A percentile compares a stretch with the other conserved stretches of the same genome.
phyloP scores from a whole-genome alignment of 2,329 filamentous ascomycete species.

The Penicillium italicum region DNA sequence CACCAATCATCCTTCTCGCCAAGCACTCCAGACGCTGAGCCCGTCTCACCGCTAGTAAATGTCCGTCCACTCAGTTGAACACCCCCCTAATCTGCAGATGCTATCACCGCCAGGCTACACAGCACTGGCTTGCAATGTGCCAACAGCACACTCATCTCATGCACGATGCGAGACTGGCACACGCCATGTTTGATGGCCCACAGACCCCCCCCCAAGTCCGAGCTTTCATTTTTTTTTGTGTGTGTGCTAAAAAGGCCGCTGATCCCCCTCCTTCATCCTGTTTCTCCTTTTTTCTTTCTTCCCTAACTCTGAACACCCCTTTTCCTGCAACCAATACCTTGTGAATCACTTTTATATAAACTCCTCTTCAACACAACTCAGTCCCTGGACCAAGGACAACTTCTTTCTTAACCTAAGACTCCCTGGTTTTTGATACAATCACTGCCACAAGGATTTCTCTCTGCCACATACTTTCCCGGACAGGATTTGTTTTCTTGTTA shows the following conservation, averaged over 20 bases:
- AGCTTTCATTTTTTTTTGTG: constrained; percentile 14
- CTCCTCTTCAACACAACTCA: background rate
- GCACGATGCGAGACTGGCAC: constrained; percentile 23
- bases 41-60: constrained; percentile 25
- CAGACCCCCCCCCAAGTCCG: constrained; percentile 12
- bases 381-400: constrained; percentile 17
- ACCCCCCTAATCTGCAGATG: constrained; percentile 14
- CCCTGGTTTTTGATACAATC: constrained; percentile 24
- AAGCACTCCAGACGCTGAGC: constrained; percentile 15
- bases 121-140: constrained; percentile 20
- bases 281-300: constrained; percentile 14
- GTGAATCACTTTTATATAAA: constrained; percentile 1
- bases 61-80: constrained; percentile 21
- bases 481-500: constrained; percentile 35
- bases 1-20: constrained; percentile 22
- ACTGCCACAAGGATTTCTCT: constrained; percentile 29
- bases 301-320: constrained; percentile 19
- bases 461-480: constrained; percentile 29
- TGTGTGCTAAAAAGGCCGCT: constrained; percentile 24
- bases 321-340: constrained; percentile 3
- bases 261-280: constrained; percentile 14
- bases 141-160: constrained; percentile 17
- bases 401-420: constrained; percentile 4
- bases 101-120: constrained; percentile 21
- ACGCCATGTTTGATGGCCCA: constrained; percentile 20